phyloP scores from a whole-genome alignment of 768 basidiomycete species.

The Chalciporus chontae region DNA sequence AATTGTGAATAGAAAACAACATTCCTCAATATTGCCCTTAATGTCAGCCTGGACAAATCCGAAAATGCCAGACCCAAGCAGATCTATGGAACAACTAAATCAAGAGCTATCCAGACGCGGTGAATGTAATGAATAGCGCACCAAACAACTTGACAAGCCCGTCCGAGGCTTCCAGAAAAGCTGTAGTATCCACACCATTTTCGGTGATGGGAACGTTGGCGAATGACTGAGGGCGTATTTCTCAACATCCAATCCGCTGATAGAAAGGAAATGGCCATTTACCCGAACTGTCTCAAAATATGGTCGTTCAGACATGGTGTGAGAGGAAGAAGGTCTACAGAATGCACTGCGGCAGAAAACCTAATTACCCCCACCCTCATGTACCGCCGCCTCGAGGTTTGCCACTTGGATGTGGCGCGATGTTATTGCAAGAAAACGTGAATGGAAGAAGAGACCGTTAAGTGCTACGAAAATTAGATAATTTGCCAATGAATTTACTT shows the following conservation, averaged over 20 bases:
- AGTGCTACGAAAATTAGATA: constrained; percentile 25
- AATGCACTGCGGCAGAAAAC: constrained; percentile 5
- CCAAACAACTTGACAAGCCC: constrained; percentile 76
- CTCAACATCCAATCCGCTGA: neutral
- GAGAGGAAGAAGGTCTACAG: constrained; percentile 5
- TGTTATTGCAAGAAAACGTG: constrained; percentile 18
- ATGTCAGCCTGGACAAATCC: constrained; percentile 73
- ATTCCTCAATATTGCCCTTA: constrained; percentile 59
- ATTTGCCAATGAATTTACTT: constrained; percentile 11
- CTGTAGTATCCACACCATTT: constrained; percentile 71
- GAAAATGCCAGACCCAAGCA: constrained; percentile 67
- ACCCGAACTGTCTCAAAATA: constrained; percentile 72
- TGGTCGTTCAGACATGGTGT: constrained; percentile 37
- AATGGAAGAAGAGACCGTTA: constrained; percentile 12
- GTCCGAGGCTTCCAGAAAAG: constrained; percentile 87
- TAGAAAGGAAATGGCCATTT: constrained; percentile 12
- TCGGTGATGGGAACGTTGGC: constrained; percentile 76
- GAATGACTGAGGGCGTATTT: constrained; percentile 60
- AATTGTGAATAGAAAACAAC: constrained; percentile 25
- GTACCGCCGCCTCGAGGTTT: constrained; percentile 29
- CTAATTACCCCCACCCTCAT: constrained; percentile 11
- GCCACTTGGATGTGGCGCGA: constrained; percentile 20
- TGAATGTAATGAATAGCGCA: constrained; percentile 34
- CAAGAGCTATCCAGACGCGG: constrained; percentile 9
- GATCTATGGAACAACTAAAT: constrained; percentile 40